Evolutionary conservation across 176 grass and related monocot species (phyloP).

Genomic region (Carex pumila): DNA sequence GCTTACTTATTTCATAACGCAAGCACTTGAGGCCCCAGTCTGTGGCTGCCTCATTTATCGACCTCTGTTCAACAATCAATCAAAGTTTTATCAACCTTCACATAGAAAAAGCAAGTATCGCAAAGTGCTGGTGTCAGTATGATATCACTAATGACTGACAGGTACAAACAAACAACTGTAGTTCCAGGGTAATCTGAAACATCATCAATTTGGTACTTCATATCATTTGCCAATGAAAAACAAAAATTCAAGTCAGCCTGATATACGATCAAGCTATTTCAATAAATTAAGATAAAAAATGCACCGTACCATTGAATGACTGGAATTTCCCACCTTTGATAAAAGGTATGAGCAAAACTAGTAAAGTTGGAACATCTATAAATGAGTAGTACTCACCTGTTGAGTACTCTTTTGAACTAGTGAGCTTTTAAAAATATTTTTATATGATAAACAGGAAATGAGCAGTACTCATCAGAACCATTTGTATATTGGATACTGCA

Average conservation of each 20-base stretch:
- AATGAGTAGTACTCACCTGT: neutral
- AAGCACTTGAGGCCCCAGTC: conserved; percentile 91
- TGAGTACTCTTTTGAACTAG: neutral
- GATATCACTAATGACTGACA: neutral
- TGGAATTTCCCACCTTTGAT: neutral
- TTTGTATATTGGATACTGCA: neutral
- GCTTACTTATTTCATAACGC: conserved; percentile 92
- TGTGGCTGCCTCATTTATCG: conserved; percentile 81
- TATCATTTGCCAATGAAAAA: neutral
- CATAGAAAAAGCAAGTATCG: neutral
- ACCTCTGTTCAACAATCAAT: conserved; percentile 40
- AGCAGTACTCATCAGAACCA: neutral
- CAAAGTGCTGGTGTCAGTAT: neutral
- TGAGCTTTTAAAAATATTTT: neutral
- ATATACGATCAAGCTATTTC: neutral
- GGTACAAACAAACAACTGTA: neutral
- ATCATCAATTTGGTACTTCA: neutral
- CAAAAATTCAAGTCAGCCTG: neutral
- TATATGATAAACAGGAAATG: neutral
- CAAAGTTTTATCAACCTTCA: neutral
- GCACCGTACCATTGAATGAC: too few species aligned
- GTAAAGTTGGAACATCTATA: neutral
- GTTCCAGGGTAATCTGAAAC: neutral
- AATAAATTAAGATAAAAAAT: too few species aligned
- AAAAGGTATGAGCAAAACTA: neutral